A percentile compares a stretch with the other conserved stretches of the same genome.
phyloP scores from a whole-genome alignment of 805 yeast genomes.

The Starmerella ratchasimensis region DNA sequence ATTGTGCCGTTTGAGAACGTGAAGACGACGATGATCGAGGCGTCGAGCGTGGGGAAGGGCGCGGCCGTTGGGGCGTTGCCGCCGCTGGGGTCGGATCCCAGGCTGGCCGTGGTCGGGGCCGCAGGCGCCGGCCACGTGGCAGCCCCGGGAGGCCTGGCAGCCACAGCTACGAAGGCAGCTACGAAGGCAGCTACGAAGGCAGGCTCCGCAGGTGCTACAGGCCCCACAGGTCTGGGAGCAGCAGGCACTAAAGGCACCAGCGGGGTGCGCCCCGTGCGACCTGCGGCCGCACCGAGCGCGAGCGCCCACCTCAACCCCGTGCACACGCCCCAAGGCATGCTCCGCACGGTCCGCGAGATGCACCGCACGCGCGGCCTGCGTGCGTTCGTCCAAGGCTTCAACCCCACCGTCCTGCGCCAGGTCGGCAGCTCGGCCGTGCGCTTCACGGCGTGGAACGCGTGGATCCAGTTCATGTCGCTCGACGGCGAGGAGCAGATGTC shows the following conservation, averaged over 20 bases:
- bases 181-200: too few species aligned
- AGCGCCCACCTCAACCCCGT: neutral
- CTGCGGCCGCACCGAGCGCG: neutral
- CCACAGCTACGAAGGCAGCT: too few species aligned
- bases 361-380: conserved; percentile 55
- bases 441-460: conserved; percentile 66
- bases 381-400: conserved; percentile 72
- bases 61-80: conserved; percentile 26
- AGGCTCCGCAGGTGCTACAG: too few species aligned
- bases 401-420: conserved; percentile 74
- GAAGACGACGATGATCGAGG: conserved; percentile 65
- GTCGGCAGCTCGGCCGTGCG: conserved; percentile 65
- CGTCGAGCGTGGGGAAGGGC: conserved; percentile 19
- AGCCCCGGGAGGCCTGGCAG: neutral
- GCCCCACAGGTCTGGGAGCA: too few species aligned
- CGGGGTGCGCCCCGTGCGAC: conserved; percentile 1
- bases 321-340: conserved; percentile 7
- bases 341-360: conserved; percentile 37
- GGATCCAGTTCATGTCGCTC: conserved; percentile 43
- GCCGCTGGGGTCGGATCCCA: conserved; percentile 15
- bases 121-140: neutral
- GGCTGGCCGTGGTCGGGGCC: neutral
- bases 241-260: too few species aligned
- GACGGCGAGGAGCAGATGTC: conserved; percentile 19
- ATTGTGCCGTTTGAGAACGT: conserved; percentile 81